Conservation (phyloP, 495 filamentous ascomycete species). For the Podospora australis region DNA sequence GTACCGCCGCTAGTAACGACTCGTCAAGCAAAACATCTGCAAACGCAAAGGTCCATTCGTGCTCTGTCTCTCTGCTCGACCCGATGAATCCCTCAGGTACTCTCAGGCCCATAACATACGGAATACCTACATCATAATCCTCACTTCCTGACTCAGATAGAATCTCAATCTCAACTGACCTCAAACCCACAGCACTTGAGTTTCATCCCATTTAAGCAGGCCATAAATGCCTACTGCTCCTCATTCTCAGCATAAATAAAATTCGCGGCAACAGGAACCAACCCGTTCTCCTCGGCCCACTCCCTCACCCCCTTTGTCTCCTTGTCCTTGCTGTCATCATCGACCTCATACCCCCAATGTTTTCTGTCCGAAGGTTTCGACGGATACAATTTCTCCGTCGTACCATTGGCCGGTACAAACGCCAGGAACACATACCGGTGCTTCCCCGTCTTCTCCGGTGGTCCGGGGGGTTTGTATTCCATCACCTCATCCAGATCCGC, state of each 20-base stretch:
- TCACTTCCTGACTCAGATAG: no score
- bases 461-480: conserved; percentile 53
- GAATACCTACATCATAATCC: no score
- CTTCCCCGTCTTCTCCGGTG: conserved; percentile 58
- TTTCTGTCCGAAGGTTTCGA: conserved; percentile 51
- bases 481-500: conserved; percentile 44
- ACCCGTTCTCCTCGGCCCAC: conserved; percentile 57
- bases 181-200: no score
- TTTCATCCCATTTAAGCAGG: no score
- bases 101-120: no score
- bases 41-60: no score
- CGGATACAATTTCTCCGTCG: conserved; percentile 34
- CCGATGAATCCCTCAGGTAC: no score
- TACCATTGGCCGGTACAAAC: conserved; percentile 39
- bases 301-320: conserved; percentile 50
- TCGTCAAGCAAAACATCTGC: no score
- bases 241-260: conserved; percentile 59
- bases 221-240: conserved; percentile 53
- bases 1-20: no score
- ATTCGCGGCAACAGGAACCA: conserved; percentile 58
- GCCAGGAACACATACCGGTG: conserved; percentile 64
- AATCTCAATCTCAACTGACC: no score
- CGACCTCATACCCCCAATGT: conserved; percentile 49
- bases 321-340: conserved; percentile 29
- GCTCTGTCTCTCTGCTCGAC: no score